Base-by-base conservation (phyloP, 306 rosid species). In the Quillaja saponaria region DNA sequence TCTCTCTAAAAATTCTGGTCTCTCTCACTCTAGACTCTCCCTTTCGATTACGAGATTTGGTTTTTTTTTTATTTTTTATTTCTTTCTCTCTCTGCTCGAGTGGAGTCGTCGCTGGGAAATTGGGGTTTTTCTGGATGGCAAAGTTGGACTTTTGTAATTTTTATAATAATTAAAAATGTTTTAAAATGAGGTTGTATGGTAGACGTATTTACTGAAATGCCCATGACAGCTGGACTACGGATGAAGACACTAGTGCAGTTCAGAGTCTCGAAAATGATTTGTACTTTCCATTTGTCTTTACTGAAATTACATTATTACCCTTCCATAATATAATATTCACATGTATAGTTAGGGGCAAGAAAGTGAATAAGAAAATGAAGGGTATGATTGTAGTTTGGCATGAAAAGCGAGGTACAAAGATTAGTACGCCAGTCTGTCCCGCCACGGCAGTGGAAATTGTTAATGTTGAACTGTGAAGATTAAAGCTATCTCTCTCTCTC, bases 401-500 rank as follows among this genome's bases (percentile, higher is more conserved):
- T 15, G 17, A 19, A 71, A 83, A 73, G 12, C 25, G 80, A 72
- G 90, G 90, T 33, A 47, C 12, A 44, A 53, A 46, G 78, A 73
- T 71, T 69, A 73, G 70, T 42, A 56, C 57, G 90, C 85, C 95
- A 90, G 95, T 79, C 86, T 90, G 95, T 90, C 91, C 91, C 82
- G 81, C 88, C 87, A 89, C 80, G 55, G 57, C 76, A 63, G 47
- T 48, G 48, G 52, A 72, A 67, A 62, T 67, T 61, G n/a, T n/a
- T n/a, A n/a, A n/a, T n/a, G n/a, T n/a, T 4, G 31, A 25, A 4
- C 31, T n/a, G 4, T 4, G 31, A 25, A 63, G 61, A 48, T 46
- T 51, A 12, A 47, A 56, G 64, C 37, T 37, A 18, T 20, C 50
- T 18, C 61, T 59, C 62, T 15, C 58, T 10, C 46, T n/a, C n/a